These are phyloP conservation scores for Lachancea lanzarotensis DNA, from an alignment of 805 yeast genomes.

Conservation along the genomic window DNA sequence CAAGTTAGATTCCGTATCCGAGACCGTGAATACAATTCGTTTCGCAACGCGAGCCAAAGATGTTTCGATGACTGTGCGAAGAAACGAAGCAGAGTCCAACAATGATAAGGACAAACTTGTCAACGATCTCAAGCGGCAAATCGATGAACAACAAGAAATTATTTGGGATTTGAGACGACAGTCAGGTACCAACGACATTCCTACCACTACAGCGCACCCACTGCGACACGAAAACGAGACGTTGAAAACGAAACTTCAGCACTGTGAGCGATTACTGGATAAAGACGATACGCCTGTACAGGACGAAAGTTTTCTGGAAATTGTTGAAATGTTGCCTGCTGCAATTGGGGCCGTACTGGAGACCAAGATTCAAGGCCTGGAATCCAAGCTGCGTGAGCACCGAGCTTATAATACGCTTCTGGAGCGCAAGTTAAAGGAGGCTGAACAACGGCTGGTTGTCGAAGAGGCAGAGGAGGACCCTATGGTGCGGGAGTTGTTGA, in stretches of 20 bases:
- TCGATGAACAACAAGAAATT: slow-evolving; percentile 57
- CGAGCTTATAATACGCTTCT: slow-evolving; percentile 16
- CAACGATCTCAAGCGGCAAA: slow-evolving; percentile 48
- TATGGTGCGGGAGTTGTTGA: slow-evolving; percentile 28
- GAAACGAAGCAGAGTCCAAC: slow-evolving; percentile 32
- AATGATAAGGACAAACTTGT: slow-evolving; percentile 45
- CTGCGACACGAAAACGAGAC: slow-evolving; percentile 46
- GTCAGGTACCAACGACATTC: not conserved
- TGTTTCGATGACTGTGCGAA: slow-evolving; percentile 60
- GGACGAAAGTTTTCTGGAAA: slow-evolving; percentile 51
- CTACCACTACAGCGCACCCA: not conserved
- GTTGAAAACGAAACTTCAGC: slow-evolving; percentile 61
- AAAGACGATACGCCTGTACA: slow-evolving; percentile 46
- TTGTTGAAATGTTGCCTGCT: slow-evolving; percentile 52
- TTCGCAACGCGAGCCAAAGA: slow-evolving; percentile 94
- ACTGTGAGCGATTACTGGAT: slow-evolving; percentile 58
- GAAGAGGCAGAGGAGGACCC: not conserved
- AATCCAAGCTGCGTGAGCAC: slow-evolving; percentile 30
- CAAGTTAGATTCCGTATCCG: slow-evolving; percentile 54
- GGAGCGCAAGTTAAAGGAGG: slow-evolving; percentile 11
- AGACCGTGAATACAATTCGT: slow-evolving; percentile 78
- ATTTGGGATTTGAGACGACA: slow-evolving; percentile 34
- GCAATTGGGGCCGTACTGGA: slow-evolving; percentile 33
- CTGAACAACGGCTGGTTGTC: not conserved
- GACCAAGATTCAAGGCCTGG: slow-evolving; percentile 23